Base-by-base conservation (phyloP, 148 eudicot species). In the Camellia japonica region DNA sequence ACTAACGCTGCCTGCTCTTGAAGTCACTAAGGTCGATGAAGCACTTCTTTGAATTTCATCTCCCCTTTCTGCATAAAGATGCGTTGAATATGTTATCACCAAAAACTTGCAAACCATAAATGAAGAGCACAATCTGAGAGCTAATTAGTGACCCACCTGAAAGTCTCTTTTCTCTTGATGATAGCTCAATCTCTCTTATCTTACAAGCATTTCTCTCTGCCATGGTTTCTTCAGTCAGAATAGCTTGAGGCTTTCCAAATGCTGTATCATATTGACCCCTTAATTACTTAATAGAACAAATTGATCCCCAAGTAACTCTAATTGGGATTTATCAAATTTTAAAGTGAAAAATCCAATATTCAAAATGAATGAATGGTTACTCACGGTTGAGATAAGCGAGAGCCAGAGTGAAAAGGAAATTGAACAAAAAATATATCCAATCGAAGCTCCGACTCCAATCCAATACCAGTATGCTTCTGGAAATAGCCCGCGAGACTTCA, bases 391-490 rank as follows among this genome's bases (percentile, higher is more conserved):
- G 88, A 79, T 83, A 90, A 10, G 90, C 78, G 30, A 93, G 84
- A 70, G 91, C 83, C 20, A 86, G 68, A 0, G 87, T 82, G 79
- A 78, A 84, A 76, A 86, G 41, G 73, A 68, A 30, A 49, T 93
- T 93, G 77, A 88, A 84, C 51, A 93, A 47, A 89, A n/a, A 20
- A 87, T 74, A 64, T 85, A 89, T 86, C 91, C 94, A 15, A 87
- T 52, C 18, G 86, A 78, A 61, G 82, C 91, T 68, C 82, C 94
- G n/a, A 89, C 86, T 58, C 93, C 94, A 59, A 92, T 80, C 97
- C 97, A 92, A 78, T 88, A 90, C 94, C 97, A 89, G 59, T 84
- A 60, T 68, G 89, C 85, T 5, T 87, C 81, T 14, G 90, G 75
- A 68, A 86, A 89, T 20, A 90, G 61, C 23, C 94, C 97, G 14